These are phyloP conservation scores for Schizonepeta tenuifolia DNA, from an alignment of 257 asterid species.

Conservation along the genomic window DNA sequence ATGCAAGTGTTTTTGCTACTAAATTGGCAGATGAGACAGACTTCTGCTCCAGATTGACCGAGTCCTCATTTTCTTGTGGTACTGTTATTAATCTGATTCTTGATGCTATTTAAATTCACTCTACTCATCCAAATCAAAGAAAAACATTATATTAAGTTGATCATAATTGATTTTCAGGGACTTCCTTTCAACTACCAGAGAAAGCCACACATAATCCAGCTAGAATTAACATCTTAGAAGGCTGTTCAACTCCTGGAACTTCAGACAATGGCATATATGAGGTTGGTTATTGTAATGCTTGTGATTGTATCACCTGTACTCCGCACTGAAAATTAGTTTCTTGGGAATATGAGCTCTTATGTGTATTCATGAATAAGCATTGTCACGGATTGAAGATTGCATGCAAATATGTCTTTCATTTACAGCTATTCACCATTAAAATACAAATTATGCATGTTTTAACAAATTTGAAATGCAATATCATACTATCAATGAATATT, in stretches of 20 bases:
- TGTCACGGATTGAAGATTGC: slow-evolving; percentile 19
- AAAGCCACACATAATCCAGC: slow-evolving; percentile 40
- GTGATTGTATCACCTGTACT: slow-evolving; percentile 19
- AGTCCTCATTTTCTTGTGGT: slow-evolving; percentile 52
- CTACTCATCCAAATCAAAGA: slow-evolving; percentile 17
- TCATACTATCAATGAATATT: neutral
- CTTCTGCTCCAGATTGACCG: slow-evolving; percentile 39
- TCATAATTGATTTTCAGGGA: slow-evolving; percentile 43
- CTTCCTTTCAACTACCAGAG: slow-evolving; percentile 34
- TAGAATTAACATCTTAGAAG: slow-evolving; percentile 32
- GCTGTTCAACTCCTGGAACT: slow-evolving; percentile 40
- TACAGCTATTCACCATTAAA: slow-evolving; percentile 17
- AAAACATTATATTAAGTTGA: slow-evolving; percentile 24
- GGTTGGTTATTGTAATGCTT: slow-evolving; percentile 52
- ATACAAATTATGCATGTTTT: slow-evolving; percentile 18
- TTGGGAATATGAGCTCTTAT: slow-evolving; percentile 1
- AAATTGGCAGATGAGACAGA: slow-evolving; percentile 44
- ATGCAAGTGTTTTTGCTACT: slow-evolving; percentile 39
- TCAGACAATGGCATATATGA: slow-evolving; percentile 42
- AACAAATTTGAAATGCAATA: slow-evolving; percentile 17
- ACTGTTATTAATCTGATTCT: slow-evolving; percentile 31
- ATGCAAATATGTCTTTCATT: slow-evolving; percentile 5
- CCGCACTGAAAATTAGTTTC: slow-evolving; percentile 13
- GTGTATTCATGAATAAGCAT: slow-evolving; percentile 24
- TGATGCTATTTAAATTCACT: slow-evolving; percentile 23